phyloP scores from a whole-genome alignment of 371 early-diverging fungal species.

The Haplosporangium sp. region DNA sequence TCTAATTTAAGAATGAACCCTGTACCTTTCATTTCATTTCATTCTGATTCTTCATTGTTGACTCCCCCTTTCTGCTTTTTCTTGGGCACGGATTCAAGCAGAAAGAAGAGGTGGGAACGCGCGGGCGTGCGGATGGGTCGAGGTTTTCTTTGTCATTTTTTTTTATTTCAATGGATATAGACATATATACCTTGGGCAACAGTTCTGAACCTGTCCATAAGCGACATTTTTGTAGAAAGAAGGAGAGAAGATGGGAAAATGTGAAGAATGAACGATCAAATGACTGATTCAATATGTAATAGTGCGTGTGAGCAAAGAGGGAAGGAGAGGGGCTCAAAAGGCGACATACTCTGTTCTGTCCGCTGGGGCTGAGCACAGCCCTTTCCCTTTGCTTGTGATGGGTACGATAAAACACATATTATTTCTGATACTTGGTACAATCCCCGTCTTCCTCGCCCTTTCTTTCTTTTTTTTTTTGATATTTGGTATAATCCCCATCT shows the following conservation, averaged over 20 bases:
- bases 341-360: no score
- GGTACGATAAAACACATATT: neutral
- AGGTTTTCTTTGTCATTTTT: neutral
- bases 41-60: neutral
- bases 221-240: conserved; percentile 31
- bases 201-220: conserved; percentile 47
- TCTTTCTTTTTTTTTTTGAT: conserved; percentile 1
- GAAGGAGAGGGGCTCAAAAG: neutral
- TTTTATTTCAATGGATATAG: neutral
- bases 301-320: neutral
- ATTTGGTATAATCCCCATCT: neutral
- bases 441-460: neutral
- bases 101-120: neutral
- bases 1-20: conserved; percentile 3
- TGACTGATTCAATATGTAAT: neutral
- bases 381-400: neutral
- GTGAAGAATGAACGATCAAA: neutral
- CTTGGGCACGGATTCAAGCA: neutral
- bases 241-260: neutral
- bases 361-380: conserved; percentile 7
- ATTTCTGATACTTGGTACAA: no score
- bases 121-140: neutral
- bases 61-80: neutral
- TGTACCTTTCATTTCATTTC: neutral
- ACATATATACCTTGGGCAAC: conserved; percentile 43